Evolutionary conservation across 2,329 filamentous ascomycete species (phyloP), one percentile per base, ranked within the genome.

Genomic region (Aspergillus proliferans): DNA sequence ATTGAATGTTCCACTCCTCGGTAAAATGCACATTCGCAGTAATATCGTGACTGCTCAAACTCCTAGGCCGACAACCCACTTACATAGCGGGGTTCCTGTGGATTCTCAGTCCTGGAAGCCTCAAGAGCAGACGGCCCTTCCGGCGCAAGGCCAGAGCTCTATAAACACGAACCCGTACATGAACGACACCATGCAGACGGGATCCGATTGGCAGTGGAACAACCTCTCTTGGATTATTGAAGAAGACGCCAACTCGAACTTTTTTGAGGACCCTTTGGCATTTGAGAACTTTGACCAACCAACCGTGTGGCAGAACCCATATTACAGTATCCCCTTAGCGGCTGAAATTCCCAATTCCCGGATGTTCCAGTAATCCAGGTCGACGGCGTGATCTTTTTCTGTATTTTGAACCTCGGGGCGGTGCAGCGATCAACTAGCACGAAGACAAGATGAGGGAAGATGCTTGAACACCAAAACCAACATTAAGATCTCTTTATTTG

Each of bases 21-120:
- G 55, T 19, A 57, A 52, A 19, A 44, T 57, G 2, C 53, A 56
- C 21, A 46, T 57, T 39, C 48, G 53, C n/a, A 53, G 55, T 4
- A 57, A 57, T 10, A 3, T 40, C 2, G n/a, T 43, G 41, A 15
- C 26, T 21, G 19, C 7, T 6, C 40, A 44, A 18, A 8, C 10
- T 6, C 22, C 22, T 22, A 4, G 22, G 5, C 22, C 22, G 21
- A 26, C 40, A 19, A 14, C 21, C 4, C 21, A 21, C 1, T 21
- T 21, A 22, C 22, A 22, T 22, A 26, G 4, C 34, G 3, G 19
- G 2, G 3, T 22, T 22, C 19, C 21, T 21, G 7, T 15, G 6
- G n/a, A n/a, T 12, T 15, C 21, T 18, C 15, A 10, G 18, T 21
- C 12, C 24, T 24, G 10, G 34, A 46, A 12, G 14, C 34, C 34